Evolutionary conservation across 345 rosid genomes (phyloP).

Genomic region (Litchi chinensis): DNA sequence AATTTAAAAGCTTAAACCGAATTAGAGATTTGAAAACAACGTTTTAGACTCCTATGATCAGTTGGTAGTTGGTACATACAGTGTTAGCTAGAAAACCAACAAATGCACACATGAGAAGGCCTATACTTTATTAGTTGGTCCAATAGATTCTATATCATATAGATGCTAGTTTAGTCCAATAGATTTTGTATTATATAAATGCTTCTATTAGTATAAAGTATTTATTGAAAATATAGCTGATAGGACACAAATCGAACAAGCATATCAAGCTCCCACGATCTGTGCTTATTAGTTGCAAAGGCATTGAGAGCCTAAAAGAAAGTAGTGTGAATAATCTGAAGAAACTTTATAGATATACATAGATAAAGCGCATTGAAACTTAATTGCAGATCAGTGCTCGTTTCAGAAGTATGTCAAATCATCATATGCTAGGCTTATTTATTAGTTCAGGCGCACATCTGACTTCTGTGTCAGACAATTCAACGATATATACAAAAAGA

Average conservation of each 20-base stretch:
- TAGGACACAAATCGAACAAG: not conserved
- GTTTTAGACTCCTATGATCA: no score
- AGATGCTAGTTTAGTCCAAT: not conserved
- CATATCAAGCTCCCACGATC: not conserved
- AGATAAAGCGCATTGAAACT: no score
- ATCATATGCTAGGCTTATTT: not conserved
- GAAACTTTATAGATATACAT: no score
- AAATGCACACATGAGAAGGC: no score
- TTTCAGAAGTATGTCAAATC: not conserved
- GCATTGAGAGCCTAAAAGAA: not conserved
- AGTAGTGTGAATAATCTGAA: not conserved
- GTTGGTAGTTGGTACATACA: no score
- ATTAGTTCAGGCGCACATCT: no score
- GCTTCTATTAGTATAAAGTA: not conserved
- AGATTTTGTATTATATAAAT: not conserved
- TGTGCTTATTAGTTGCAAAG: not conserved
- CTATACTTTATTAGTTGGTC: not conserved
- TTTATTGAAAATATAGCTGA: not conserved
- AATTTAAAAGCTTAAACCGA: no score
- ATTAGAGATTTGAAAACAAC: no score
- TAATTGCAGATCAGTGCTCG: not conserved
- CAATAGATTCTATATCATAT: not conserved
- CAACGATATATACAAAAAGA: no score
- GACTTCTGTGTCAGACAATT: no score
- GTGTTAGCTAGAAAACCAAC: no score